Conservation (phyloP, 176 grass and related monocot genomes). For the Cenchrus americanus region DNA sequence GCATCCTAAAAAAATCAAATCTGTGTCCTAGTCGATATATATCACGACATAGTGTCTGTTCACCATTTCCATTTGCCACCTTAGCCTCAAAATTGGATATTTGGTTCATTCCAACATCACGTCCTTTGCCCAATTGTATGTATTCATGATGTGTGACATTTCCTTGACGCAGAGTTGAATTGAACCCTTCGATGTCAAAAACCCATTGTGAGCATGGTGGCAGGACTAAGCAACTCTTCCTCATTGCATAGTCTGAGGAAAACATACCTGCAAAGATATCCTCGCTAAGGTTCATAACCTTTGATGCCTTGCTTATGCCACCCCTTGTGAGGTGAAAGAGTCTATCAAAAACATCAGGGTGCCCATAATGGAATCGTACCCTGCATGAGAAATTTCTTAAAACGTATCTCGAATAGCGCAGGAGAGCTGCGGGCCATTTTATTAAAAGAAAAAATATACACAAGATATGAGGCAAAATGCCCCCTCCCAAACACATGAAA, state of each 20-base stretch:
- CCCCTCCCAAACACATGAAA: no score
- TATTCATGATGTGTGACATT: conserved; percentile 80
- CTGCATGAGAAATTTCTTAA: conserved; percentile 41
- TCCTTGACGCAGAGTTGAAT: conserved; percentile 67
- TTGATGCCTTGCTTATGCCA: conserved; percentile 78
- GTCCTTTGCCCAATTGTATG: conserved; percentile 76
- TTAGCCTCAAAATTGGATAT: conserved; percentile 83
- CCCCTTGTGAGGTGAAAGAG: conserved; percentile 81
- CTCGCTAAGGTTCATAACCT: conserved; percentile 76
- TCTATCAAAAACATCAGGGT: conserved; percentile 84
- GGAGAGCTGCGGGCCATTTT: no score
- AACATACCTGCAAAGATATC: conserved; percentile 79
- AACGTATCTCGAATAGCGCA: background rate
- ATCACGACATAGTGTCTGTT: conserved; percentile 77
- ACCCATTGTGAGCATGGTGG: conserved; percentile 16
- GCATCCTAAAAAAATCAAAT: conserved; percentile 79
- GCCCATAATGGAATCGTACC: conserved; percentile 78
- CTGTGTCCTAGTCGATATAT: conserved; percentile 71
- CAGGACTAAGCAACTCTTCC: conserved; percentile 11
- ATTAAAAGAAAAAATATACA: no score
- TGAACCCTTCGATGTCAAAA: conserved; percentile 57
- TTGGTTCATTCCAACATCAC: conserved; percentile 85
- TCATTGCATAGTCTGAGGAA: conserved; percentile 29
- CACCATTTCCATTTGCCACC: conserved; percentile 76
- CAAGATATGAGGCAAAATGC: no score